phyloP scores from a whole-genome alignment of 1,284 basidiomycete species.

The Ganoderma meredithae region DNA sequence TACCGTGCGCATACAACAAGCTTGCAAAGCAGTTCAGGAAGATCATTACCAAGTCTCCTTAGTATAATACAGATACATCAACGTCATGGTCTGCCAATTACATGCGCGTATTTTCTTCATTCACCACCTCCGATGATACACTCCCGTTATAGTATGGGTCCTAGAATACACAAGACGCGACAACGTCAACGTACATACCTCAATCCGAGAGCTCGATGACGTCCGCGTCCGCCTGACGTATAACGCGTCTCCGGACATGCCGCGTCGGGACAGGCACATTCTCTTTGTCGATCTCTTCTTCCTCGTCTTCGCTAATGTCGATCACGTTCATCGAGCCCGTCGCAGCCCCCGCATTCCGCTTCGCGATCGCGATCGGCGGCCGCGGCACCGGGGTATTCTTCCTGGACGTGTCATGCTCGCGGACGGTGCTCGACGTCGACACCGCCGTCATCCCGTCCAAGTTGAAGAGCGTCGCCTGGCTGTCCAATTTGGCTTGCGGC shows the following conservation, averaged over 20 bases:
- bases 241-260: constrained; percentile 55
- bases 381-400: constrained; percentile 7
- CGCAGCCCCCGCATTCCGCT: constrained; percentile 2
- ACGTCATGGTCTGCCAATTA: constrained; percentile 16
- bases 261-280: constrained; percentile 62
- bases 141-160: neutral
- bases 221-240: constrained; percentile 23
- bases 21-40: neutral
- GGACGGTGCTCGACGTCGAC: constrained; percentile 4
- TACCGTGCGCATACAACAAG: neutral
- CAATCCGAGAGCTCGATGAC: constrained; percentile 38
- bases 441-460: constrained; percentile 7
- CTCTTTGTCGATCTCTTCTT: constrained; percentile 67
- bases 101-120: constrained; percentile 11
- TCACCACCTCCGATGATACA: neutral
- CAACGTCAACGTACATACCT: neutral
- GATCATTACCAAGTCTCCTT: neutral
- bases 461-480: constrained; percentile 21
- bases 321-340: constrained; percentile 31
- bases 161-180: neutral
- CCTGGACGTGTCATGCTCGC: neutral
- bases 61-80: constrained; percentile 17
- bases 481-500: constrained; percentile 17
- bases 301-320: constrained; percentile 52
- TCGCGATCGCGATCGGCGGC: constrained; percentile 1